phyloP scores from a whole-genome alignment of 768 basidiomycete genomes.

The Lyophyllum decastes region DNA sequence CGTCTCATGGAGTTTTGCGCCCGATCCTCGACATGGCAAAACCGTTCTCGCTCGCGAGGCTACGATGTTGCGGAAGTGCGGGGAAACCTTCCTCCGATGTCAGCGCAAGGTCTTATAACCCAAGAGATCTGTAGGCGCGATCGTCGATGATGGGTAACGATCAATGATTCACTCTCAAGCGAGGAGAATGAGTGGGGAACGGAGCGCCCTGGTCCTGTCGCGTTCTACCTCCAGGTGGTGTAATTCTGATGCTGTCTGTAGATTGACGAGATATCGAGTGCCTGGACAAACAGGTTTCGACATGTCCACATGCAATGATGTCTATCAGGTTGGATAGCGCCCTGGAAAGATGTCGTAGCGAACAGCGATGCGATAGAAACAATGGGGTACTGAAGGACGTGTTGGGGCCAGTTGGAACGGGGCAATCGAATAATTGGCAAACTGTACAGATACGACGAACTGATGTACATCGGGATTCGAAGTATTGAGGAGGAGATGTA shows the following conservation, averaged over 20 bases:
- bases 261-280: background rate
- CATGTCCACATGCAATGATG: slow-evolving; percentile 7
- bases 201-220: background rate
- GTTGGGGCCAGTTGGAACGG: background rate
- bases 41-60: background rate
- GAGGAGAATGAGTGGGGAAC: background rate
- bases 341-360: background rate
- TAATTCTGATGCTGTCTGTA: background rate
- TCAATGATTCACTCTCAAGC: background rate
- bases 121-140: background rate
- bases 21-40: background rate
- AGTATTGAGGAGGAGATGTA: background rate
- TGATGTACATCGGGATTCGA: background rate
- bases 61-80: too few relatives aligned
- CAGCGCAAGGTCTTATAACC: background rate
- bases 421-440: background rate
- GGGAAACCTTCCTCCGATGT: background rate
- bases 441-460: background rate
- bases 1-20: background rate
- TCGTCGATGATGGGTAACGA: background rate
- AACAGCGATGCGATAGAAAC: background rate
- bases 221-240: background rate
- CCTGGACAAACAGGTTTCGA: background rate
- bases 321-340: background rate
- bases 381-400: background rate